Base-by-base conservation (phyloP, 176 grass and related monocot genomes). In the Aechmea fasciata region DNA sequence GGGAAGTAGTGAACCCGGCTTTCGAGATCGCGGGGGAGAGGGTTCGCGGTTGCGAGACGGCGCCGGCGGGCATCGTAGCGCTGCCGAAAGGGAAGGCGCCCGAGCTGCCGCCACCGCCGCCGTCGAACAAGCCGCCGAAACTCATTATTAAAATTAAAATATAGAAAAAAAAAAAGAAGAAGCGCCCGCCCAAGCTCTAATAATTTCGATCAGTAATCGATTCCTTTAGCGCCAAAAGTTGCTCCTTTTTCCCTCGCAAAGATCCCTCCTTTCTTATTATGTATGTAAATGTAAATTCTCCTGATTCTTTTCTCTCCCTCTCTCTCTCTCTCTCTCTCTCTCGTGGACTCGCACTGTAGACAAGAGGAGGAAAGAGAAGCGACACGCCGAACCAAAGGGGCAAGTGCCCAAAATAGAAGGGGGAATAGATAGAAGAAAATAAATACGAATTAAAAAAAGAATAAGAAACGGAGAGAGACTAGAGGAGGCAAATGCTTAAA, bases 51-150 rank as follows among this genome's bases (percentile, higher is more conserved):
- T 80, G 85, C 64, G 85, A 75, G 47, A 83, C 71, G 3, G 70
- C 77, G 1, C 67, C 87, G 26, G 5, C 63, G 20, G 75, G 41
- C 65, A 68, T 47, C 50, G 68, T 72, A 33, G 81, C 3, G 69
- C 49, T 25, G 47, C 79, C 83, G 77, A 89, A 92, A 63, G 83
- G 75, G 72, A 87, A 81, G 57, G 83, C 83, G 66, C 89, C 88
- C 62, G 85, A 85, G 66, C 85, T 74, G 81, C 69, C 68, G 63
- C 87, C 80, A 26, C 33, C 33, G 33, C 55, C 55, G 55, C 55
- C 55, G 3, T 96, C 85, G 71, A 91, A 91, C 85, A 96, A 91
- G 9, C 88, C 85, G 29, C 88, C 92, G 85, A 96, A 92, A 76
- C 84, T 96, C 92, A 92, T 96, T 76, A 92, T 96, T 76, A 15